Evolutionary conservation across 139 green algal species (phyloP).

Genomic region (Picochlorum sp.): DNA sequence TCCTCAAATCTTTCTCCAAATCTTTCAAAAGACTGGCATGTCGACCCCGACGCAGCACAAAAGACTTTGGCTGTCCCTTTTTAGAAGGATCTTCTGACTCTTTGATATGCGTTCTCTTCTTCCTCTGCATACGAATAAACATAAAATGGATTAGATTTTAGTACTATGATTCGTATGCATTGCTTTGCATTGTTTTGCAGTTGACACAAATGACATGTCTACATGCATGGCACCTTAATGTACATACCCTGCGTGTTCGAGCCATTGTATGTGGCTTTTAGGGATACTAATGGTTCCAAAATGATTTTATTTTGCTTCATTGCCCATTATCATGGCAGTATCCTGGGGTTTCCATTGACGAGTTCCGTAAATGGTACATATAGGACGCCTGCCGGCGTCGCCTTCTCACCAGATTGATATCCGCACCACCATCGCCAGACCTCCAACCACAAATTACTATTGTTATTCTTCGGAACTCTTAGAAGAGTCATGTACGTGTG

Average conservation of each 20-base stretch:
- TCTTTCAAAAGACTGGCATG: conserved; percentile 56
- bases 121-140: conserved; percentile 48
- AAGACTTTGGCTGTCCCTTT: conserved; percentile 61
- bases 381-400: too few species aligned
- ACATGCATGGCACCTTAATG: conserved; percentile 6
- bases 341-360: background rate
- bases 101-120: conserved; percentile 72
- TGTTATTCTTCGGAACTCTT: background rate
- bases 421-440: background rate
- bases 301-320: too few species aligned
- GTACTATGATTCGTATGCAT: too few species aligned
- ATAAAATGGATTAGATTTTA: background rate
- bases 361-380: background rate
- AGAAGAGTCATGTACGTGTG: background rate
- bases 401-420: background rate
- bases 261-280: conserved; percentile 17
- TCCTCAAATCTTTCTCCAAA: conserved; percentile 79
- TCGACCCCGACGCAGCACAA: conserved; percentile 79
- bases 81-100: conserved; percentile 43
- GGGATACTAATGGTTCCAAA: background rate
- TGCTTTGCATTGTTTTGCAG: too few species aligned
- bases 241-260: conserved; percentile 26
- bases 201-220: background rate
- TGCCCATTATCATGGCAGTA: too few species aligned
- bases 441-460: background rate